Conservation (phyloP, 345 rosid genomes). For the Bretschneidera sinensis region DNA sequence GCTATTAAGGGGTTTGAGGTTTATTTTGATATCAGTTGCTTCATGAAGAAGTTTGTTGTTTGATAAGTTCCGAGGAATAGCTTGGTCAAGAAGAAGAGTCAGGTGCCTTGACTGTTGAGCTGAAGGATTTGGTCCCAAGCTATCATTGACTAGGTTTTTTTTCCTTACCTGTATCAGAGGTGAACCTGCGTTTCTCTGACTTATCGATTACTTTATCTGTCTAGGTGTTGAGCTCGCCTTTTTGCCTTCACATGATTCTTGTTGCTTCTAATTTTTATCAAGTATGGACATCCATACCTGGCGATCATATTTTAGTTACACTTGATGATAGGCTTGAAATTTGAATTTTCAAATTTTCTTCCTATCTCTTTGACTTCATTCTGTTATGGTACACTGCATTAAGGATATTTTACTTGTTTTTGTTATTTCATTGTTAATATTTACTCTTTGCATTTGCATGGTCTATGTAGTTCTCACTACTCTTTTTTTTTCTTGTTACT, state of each 20-base stretch:
- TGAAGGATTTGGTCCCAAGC: neutral
- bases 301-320: neutral
- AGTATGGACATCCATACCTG: too few relatives aligned
- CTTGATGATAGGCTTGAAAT: neutral
- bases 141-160: too few relatives aligned
- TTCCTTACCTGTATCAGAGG: neutral
- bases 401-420: neutral
- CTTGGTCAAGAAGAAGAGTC: neutral
- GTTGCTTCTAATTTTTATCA: neutral
- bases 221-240: too few relatives aligned
- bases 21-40: too few relatives aligned
- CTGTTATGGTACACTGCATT: neutral
- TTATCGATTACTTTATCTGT: neutral
- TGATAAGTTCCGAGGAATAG: too few relatives aligned
- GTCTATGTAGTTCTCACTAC: neutral
- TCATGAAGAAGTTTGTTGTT: neutral
- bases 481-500: neutral
- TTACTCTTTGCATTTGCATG: neutral
- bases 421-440: too few relatives aligned
- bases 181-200: neutral
- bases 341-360: too few relatives aligned
- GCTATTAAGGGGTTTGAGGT: neutral
- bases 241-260: too few relatives aligned
- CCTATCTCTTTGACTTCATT: neutral
- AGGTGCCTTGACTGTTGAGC: neutral